phyloP scores from a whole-genome alignment of 371 early-diverging fungal species.

The Dichotomocladium elegans region DNA sequence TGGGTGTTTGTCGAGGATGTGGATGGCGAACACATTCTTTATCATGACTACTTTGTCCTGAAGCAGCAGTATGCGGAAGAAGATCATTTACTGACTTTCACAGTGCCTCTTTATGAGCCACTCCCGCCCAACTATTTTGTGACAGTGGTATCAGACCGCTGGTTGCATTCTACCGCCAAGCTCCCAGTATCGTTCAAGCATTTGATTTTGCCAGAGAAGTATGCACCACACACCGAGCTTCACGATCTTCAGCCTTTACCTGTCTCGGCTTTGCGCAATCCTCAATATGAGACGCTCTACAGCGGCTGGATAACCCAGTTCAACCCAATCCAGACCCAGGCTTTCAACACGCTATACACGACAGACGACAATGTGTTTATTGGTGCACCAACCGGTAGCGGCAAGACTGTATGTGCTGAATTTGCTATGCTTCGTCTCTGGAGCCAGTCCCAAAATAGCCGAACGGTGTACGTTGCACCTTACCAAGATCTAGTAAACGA shows the following conservation, averaged over 20 bases:
- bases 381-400: slow-evolving; percentile 95
- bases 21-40: slow-evolving; percentile 85
- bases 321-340: slow-evolving; percentile 97
- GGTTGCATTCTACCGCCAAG: slow-evolving; percentile 89
- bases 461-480: slow-evolving; percentile 93
- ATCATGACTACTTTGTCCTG: slow-evolving; percentile 85
- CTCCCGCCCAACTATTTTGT: slow-evolving; percentile 96
- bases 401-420: slow-evolving; percentile 97
- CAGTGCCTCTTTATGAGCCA: slow-evolving; percentile 91
- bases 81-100: slow-evolving; percentile 79
- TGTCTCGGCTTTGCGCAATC: slow-evolving; percentile 72
- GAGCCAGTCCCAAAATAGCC: slow-evolving; percentile 51
- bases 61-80: slow-evolving; percentile 69
- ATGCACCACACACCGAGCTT: slow-evolving; percentile 91
- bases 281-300: slow-evolving; percentile 68
- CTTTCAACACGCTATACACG: slow-evolving; percentile 88
- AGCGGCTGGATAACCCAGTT: slow-evolving; percentile 66
- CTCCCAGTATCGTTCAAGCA: slow-evolving; percentile 92
- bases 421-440: slow-evolving; percentile 90
- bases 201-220: slow-evolving; percentile 88
- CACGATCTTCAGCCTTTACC: slow-evolving; percentile 91
- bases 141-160: slow-evolving; percentile 87
- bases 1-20: slow-evolving; percentile 95
- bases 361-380: slow-evolving; percentile 92
- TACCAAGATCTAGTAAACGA: slow-evolving; percentile 84